Conservation (phyloP, 306 rosid genomes). For the Quercus robur region DNA sequence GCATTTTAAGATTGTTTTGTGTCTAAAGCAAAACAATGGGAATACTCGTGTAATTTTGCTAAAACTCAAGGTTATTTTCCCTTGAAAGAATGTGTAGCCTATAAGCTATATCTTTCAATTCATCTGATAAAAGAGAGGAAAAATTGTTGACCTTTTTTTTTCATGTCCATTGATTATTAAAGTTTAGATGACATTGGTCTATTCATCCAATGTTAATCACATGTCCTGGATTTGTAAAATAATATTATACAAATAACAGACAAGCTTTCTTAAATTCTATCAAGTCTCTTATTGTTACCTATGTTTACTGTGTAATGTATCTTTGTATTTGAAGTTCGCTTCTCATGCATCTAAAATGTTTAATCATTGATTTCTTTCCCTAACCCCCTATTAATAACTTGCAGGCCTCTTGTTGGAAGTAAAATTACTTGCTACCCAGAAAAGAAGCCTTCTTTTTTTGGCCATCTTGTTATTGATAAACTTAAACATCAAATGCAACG, state of each 20-base stretch:
- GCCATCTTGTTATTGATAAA: slow-evolving; percentile 64
- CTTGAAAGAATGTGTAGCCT: background rate
- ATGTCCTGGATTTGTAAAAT: background rate
- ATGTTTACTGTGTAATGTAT: background rate
- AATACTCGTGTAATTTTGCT: too few relatives aligned
- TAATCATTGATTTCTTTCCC: background rate
- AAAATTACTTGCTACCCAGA: slow-evolving; percentile 43
- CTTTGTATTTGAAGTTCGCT: background rate
- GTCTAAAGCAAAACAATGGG: too few relatives aligned
- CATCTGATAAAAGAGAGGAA: background rate
- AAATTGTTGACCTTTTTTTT: background rate
- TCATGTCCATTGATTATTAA: background rate
- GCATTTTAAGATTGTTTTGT: too few relatives aligned
- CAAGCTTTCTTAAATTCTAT: background rate
- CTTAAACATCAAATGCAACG: slow-evolving; percentile 49
- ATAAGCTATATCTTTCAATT: background rate
- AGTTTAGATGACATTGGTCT: background rate
- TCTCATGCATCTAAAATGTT: background rate
- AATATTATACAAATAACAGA: background rate
- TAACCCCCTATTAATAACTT: background rate
- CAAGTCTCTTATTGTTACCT: too few relatives aligned
- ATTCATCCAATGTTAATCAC: background rate
- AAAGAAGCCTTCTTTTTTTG: slow-evolving; percentile 59
- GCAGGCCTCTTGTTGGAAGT: slow-evolving; percentile 75
- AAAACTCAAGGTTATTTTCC: too few relatives aligned